A percentile compares a stretch with the other conserved stretches of the same genome.
phyloP scores from a whole-genome alignment of 371 early-diverging fungal species.

The Mortierella sp. region DNA sequence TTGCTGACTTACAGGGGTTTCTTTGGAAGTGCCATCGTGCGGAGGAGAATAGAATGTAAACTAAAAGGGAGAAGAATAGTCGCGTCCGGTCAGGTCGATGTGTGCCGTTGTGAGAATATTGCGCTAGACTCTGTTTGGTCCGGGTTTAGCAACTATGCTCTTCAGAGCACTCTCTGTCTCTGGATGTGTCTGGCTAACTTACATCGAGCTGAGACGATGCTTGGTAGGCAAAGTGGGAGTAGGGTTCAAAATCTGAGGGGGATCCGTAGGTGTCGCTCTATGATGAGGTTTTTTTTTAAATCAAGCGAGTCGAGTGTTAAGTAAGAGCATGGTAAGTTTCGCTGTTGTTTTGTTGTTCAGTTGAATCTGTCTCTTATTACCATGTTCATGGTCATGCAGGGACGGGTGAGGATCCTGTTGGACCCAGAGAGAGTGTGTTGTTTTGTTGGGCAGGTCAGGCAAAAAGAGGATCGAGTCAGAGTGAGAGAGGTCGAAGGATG shows the following conservation, averaged over 20 bases:
- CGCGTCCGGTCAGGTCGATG: neutral
- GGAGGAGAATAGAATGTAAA: slow-evolving; percentile 43
- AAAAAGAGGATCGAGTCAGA: neutral
- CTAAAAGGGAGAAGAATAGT: neutral
- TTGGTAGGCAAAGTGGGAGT: slow-evolving; percentile 44
- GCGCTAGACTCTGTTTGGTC: slow-evolving; percentile 9
- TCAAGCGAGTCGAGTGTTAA: neutral
- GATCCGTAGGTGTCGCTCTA: slow-evolving; percentile 50
- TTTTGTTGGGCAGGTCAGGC: neutral
- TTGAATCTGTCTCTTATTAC: slow-evolving; percentile 3
- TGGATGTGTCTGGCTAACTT: slow-evolving; percentile 10
- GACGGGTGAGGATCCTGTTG: slow-evolving; percentile 24
- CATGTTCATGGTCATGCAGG: slow-evolving; percentile 36
- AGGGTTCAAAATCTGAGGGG: slow-evolving; percentile 43
- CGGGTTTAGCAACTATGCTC: neutral
- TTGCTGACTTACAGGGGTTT: slow-evolving; percentile 25
- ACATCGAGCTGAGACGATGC: slow-evolving; percentile 44
- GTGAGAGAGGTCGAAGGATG: neutral
- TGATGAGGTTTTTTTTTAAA: too few species aligned
- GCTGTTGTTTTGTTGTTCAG: neutral
- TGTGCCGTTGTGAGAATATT: neutral
- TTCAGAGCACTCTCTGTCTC: neutral
- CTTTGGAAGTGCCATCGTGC: slow-evolving; percentile 28
- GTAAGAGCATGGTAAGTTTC: neutral
- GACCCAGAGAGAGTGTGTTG: slow-evolving; percentile 4